A percentile compares a stretch with the other conserved stretches of the same genome.
Evolutionary conservation across 495 filamentous ascomycete species (phyloP).

Genomic region (Penicillium nucicola): DNA sequence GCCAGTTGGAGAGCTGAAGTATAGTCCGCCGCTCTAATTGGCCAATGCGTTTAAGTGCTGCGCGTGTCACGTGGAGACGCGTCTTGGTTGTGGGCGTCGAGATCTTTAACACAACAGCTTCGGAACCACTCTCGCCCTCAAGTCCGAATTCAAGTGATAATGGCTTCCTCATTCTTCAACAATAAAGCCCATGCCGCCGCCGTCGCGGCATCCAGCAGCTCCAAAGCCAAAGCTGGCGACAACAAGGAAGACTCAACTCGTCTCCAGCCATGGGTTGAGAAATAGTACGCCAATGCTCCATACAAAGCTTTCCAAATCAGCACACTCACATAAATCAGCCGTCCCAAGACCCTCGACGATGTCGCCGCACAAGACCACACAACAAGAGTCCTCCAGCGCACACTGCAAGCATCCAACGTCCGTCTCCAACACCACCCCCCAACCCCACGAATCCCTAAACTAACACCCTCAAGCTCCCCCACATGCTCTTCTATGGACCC

Average conservation of each 20-base stretch:
- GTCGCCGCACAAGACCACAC: slow-evolving; percentile 98
- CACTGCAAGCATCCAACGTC: slow-evolving; percentile 91
- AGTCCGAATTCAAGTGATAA: slow-evolving; percentile 13
- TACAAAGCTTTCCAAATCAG: neutral
- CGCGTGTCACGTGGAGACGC: slow-evolving; percentile 44
- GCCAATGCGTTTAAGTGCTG: slow-evolving; percentile 16
- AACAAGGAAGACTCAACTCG: slow-evolving; percentile 60
- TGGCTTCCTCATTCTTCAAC: slow-evolving; percentile 83
- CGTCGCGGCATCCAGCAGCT: slow-evolving; percentile 51
- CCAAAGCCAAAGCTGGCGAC: slow-evolving; percentile 52
- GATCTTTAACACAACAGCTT: slow-evolving; percentile 4
- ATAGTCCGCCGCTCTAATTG: slow-evolving; percentile 15
- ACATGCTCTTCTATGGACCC: slow-evolving; percentile 99
- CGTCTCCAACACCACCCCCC: neutral
- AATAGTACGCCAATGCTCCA: slow-evolving; percentile 69
- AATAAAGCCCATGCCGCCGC: slow-evolving; percentile 88
- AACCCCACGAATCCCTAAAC: neutral
- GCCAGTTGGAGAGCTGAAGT: slow-evolving; percentile 6
- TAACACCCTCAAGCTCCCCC: slow-evolving; percentile 64
- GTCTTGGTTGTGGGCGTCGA: slow-evolving; percentile 24
- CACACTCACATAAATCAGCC: slow-evolving; percentile 48
- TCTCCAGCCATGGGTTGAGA: slow-evolving; percentile 96
- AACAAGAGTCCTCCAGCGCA: slow-evolving; percentile 84
- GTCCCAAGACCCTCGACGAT: slow-evolving; percentile 89
- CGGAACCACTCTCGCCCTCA: neutral